These are phyloP conservation scores for Fusarium guadeloupense DNA, from an alignment of 2,329 filamentous ascomycete genomes.

Conservation along the genomic window DNA sequence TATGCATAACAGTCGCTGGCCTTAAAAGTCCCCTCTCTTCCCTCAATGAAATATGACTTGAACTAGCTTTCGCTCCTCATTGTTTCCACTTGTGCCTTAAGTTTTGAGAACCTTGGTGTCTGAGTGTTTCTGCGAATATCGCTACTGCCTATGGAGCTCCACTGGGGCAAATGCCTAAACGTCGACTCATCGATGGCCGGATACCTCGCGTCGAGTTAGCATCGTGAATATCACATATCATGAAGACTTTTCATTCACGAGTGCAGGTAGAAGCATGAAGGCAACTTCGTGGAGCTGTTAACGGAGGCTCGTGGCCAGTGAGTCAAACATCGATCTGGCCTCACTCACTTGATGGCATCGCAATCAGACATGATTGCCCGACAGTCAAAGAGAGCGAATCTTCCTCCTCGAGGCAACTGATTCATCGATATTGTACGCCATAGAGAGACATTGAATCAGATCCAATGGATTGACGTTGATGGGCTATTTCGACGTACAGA, in stretches of 20 bases:
- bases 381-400: neutral
- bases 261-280: neutral
- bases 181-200: neutral
- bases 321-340: neutral
- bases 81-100: neutral
- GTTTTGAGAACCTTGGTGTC: neutral
- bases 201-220: neutral
- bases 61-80: neutral
- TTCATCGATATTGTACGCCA: neutral
- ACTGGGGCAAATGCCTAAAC: neutral
- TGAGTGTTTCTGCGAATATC: neutral
- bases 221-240: neutral
- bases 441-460: neutral
- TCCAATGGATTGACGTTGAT: neutral
- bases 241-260: neutral
- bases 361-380: no score
- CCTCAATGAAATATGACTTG: neutral
- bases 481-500: neutral
- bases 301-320: neutral
- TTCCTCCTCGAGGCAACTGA: neutral
- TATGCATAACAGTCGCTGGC: neutral
- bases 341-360: neutral
- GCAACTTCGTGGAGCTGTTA: neutral
- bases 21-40: neutral
- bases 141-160: neutral